Evolutionary conservation across 331 rosid genomes (phyloP).

Genomic region (Rosa hybrid): DNA sequence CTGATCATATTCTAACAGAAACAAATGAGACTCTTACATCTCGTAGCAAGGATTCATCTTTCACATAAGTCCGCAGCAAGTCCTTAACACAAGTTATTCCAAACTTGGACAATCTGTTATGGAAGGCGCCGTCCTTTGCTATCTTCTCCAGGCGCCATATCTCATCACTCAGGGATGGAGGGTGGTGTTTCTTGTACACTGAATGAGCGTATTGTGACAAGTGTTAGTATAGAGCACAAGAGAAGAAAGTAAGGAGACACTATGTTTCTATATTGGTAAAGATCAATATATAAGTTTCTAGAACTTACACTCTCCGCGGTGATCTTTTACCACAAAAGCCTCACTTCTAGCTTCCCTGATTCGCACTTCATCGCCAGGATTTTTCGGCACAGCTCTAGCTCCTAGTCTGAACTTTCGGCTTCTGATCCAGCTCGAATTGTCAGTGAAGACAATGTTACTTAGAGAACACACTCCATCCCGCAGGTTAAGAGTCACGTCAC

Average conservation of each 20-base stretch:
- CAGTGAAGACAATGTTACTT: conserved; percentile 42
- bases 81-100: conserved; percentile 50
- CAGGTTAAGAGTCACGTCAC: conserved; percentile 42
- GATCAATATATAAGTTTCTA: neutral
- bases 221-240: neutral
- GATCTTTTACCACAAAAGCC: conserved; percentile 69
- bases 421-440: conserved; percentile 73
- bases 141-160: conserved; percentile 72
- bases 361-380: conserved; percentile 14
- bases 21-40: conserved; percentile 41
- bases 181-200: conserved; percentile 67
- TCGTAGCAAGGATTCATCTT: conserved; percentile 35
- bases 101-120: conserved; percentile 19
- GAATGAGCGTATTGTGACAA: conserved; percentile 20
- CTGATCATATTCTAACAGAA: neutral
- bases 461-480: conserved; percentile 48
- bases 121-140: conserved; percentile 49
- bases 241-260: neutral
- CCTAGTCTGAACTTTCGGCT: conserved; percentile 59
- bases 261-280: neutral
- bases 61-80: conserved; percentile 40
- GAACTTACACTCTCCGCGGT: conserved; percentile 76
- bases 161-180: conserved; percentile 59
- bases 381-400: conserved; percentile 39
- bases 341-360: conserved; percentile 66